Base-by-base conservation (phyloP, 257 asterid genomes). In the Verbascum thapsus region DNA sequence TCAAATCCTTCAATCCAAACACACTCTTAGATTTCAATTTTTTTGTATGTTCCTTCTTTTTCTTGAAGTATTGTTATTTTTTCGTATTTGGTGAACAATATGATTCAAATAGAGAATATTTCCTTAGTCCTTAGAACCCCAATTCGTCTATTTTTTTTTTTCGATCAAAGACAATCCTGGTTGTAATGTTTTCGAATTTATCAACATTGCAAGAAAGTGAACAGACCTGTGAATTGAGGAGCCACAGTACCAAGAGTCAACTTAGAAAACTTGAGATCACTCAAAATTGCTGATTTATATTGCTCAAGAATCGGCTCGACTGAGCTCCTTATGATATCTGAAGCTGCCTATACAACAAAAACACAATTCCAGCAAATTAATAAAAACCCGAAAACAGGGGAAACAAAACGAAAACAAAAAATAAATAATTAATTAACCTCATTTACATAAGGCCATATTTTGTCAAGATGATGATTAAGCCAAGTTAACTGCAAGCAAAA, bases 171-270 rank as follows among this genome's bases (percentile, higher is more conserved):
- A n/a, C n/a, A n/a, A n/a, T n/a, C n/a, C n/a, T n/a, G n/a, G n/a
- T n/a, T n/a, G n/a, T n/a, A n/a, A n/a, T n/a, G n/a, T n/a, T n/a
- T n/a, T n/a, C n/a, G n/a, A n/a, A n/a, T n/a, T n/a, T n/a, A n/a
- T n/a, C n/a, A n/a, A n/a, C n/a, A n/a, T n/a, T 41, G 4, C 18
- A 30, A 17, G 8, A 26, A 26, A 2, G 3, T 2, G 5, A 5
- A 26, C 5, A 54, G 39, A 87, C 99, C 97, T 67, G 88, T 85
- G 73, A 94, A 90, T 19, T 85, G 86, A 17, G 97, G 99, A 35
- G 99, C 91, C 42, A 90, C 95, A 11, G 99, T 87, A 41, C 99
- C 99, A 19, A 94, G 86, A 61, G 99, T 94, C 63, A 94, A 71
- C 59, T 78, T 94, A n/a, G 99, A 94, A 60, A 94, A 94, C 78